phyloP scores from a whole-genome alignment of 495 filamentous ascomycete species.

The Penicillium egyptiacum region DNA sequence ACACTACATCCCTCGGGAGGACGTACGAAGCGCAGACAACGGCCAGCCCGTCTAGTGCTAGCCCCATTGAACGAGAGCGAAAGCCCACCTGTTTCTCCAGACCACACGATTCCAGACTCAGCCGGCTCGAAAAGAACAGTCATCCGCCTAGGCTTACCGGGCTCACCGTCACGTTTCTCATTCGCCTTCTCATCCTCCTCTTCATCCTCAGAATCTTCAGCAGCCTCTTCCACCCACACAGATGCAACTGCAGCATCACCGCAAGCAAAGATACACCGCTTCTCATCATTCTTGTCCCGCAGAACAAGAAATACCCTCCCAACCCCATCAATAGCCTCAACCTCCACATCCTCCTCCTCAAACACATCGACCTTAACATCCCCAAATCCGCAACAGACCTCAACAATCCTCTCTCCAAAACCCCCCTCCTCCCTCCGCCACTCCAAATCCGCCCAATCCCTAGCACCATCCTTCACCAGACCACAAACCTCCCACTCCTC shows the following conservation, averaged over 20 bases:
- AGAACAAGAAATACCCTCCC: constrained; percentile 19
- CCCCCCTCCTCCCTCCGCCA: constrained; percentile 28
- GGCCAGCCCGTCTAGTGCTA: constrained; percentile 25
- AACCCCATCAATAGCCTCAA: constrained; percentile 39
- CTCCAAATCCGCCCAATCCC: constrained; percentile 3
- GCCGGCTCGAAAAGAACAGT: constrained; percentile 42
- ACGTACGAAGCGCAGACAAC: constrained; percentile 42
- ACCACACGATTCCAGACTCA: constrained; percentile 32
- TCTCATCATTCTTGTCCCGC: constrained; percentile 25
- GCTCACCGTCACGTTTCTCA: constrained; percentile 40
- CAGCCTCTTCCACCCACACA: constrained; percentile 14
- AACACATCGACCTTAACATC: constrained; percentile 21
- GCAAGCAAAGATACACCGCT: constrained; percentile 6
- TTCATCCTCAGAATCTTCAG: constrained; percentile 29
- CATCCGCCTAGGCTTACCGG: constrained; percentile 37
- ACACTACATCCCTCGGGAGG: constrained; percentile 47
- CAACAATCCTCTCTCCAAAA: constrained; percentile 7
- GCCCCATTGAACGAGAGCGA: constrained; percentile 27
- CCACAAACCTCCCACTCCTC: constrained; percentile 4
- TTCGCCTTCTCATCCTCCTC: constrained; percentile 41
- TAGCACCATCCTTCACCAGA: not conserved
- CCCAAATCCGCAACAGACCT: constrained; percentile 18
- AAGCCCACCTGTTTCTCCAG: constrained; percentile 23
- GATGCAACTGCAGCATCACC: not conserved
- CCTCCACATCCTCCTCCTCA: constrained; percentile 31